Evolutionary conservation across 352 stramenopile species (phyloP).

Genomic region (Globisporangium spiculum): DNA sequence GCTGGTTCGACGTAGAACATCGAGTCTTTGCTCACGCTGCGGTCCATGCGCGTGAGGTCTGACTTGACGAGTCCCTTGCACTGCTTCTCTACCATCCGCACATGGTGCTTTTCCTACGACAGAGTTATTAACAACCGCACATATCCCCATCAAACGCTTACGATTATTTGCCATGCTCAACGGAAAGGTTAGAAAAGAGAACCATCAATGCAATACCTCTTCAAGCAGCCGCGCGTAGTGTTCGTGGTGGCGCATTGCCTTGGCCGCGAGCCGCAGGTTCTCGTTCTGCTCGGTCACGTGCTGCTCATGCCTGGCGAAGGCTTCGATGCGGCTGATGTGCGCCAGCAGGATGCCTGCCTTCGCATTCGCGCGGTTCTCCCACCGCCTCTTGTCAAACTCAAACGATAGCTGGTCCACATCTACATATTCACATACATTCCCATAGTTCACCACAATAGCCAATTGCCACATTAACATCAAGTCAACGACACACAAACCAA

Average conservation of each 20-base stretch:
- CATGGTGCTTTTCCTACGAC: constrained; percentile 33
- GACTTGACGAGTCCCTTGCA: constrained; percentile 39
- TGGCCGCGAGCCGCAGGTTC: constrained; percentile 36
- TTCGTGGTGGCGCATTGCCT: constrained; percentile 40
- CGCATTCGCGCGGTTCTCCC: constrained; percentile 29
- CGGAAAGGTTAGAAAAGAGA: neutral
- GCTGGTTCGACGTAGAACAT: constrained; percentile 50
- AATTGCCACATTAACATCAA: neutral
- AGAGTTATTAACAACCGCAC: neutral
- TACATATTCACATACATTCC: neutral
- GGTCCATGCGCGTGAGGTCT: constrained; percentile 24
- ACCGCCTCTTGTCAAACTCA: constrained; percentile 45
- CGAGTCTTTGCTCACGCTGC: constrained; percentile 51
- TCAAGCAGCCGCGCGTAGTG: constrained; percentile 43
- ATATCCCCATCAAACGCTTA: neutral
- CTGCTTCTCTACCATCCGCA: constrained; percentile 31
- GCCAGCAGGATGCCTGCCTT: constrained; percentile 38
- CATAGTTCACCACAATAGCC: neutral
- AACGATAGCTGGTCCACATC: constrained; percentile 38
- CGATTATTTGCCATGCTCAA: neutral
- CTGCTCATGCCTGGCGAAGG: constrained; percentile 41
- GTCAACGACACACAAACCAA: no score
- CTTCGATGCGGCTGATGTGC: constrained; percentile 52
- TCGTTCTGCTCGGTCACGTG: constrained; percentile 30
- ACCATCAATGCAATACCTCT: constrained; percentile 15